phyloP scores from a whole-genome alignment of 1,284 basidiomycete species.

The Ustilago trichophora region DNA sequence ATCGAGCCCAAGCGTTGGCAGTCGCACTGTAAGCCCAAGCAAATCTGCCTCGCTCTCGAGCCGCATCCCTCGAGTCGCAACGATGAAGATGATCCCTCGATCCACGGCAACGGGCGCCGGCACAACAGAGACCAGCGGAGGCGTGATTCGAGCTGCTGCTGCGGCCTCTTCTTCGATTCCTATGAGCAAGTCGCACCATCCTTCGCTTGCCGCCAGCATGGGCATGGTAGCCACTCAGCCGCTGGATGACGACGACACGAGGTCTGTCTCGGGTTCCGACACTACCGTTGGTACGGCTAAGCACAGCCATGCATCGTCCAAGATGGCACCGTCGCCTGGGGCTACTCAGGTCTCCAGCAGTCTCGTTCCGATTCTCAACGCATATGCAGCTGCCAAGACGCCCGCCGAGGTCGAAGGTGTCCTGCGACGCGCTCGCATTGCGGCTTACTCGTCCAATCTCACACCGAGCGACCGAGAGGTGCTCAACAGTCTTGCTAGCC shows the following conservation, averaged over 20 bases:
- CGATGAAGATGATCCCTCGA: slow-evolving; percentile 27
- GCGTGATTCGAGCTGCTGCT: slow-evolving; percentile 24
- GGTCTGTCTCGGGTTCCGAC: slow-evolving; percentile 37
- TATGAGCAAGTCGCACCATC: slow-evolving; percentile 49
- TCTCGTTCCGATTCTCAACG: slow-evolving; percentile 56
- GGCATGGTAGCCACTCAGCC: slow-evolving; percentile 38
- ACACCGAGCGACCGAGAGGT: slow-evolving; percentile 54
- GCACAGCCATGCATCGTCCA: slow-evolving; percentile 16
- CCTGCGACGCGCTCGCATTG: slow-evolving; percentile 52
- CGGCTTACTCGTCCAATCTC: slow-evolving; percentile 51
- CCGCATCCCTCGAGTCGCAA: slow-evolving; percentile 51
- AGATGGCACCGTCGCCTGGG: slow-evolving; percentile 28
- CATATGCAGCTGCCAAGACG: slow-evolving; percentile 62
- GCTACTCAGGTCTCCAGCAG: slow-evolving; percentile 31
- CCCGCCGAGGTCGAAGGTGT: slow-evolving; percentile 57
- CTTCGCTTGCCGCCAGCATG: slow-evolving; percentile 58
- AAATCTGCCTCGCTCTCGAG: slow-evolving; percentile 41
- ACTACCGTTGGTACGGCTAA: slow-evolving; percentile 21
- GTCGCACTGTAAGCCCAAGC: slow-evolving; percentile 28
- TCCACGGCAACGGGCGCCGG: slow-evolving; percentile 3
- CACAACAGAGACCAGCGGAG: slow-evolving; percentile 19
- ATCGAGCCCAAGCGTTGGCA: slow-evolving; percentile 17
- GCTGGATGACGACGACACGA: slow-evolving; percentile 34
- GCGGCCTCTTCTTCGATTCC: slow-evolving; percentile 31
- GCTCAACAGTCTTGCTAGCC: slow-evolving; percentile 43